Conservation (phyloP, 768 basidiomycete species). For the Rhodocollybia butyracea region DNA sequence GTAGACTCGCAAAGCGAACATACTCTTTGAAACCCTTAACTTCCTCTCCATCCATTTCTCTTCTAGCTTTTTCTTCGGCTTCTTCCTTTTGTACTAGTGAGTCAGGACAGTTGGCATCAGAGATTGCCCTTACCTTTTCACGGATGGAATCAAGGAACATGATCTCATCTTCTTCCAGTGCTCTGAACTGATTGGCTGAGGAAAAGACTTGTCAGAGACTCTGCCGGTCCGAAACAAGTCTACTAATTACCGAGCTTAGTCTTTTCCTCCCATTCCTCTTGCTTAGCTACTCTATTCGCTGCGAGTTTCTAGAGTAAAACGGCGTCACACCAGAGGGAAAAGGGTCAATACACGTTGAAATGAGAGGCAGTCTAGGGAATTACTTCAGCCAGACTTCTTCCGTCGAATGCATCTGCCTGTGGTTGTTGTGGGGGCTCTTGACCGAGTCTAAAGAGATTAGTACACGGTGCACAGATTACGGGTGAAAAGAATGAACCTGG, state of each 20-base stretch:
- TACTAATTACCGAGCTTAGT: slow-evolving; percentile 62
- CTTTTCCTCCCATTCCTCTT: slow-evolving; percentile 93
- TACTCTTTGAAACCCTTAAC: slow-evolving; percentile 78
- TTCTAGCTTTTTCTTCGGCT: slow-evolving; percentile 72
- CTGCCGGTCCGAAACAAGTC: neutral
- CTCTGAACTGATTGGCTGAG: slow-evolving; percentile 83
- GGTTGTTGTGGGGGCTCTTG: slow-evolving; percentile 82
- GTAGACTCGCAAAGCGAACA: slow-evolving; percentile 13
- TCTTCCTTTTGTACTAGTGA: no score
- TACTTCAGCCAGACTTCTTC: slow-evolving; percentile 87
- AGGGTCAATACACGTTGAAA: slow-evolving; percentile 39
- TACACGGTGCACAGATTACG: neutral
- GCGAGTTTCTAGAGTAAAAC: slow-evolving; percentile 68
- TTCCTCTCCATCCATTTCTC: slow-evolving; percentile 75
- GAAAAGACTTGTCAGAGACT: neutral
- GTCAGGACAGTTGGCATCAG: no score
- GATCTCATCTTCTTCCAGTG: slow-evolving; percentile 87
- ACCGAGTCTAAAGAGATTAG: slow-evolving; percentile 51
- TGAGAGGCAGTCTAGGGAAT: slow-evolving; percentile 26
- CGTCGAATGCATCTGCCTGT: slow-evolving; percentile 75
- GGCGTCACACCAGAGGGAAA: slow-evolving; percentile 37
- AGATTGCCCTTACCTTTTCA: no score
- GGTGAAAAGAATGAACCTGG: slow-evolving; percentile 43
- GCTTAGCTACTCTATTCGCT: slow-evolving; percentile 86
- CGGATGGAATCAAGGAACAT: slow-evolving; percentile 83